Conservation (phyloP, 371 early-diverging fungal species). For the Lichtheimia corymbifera region DNA sequence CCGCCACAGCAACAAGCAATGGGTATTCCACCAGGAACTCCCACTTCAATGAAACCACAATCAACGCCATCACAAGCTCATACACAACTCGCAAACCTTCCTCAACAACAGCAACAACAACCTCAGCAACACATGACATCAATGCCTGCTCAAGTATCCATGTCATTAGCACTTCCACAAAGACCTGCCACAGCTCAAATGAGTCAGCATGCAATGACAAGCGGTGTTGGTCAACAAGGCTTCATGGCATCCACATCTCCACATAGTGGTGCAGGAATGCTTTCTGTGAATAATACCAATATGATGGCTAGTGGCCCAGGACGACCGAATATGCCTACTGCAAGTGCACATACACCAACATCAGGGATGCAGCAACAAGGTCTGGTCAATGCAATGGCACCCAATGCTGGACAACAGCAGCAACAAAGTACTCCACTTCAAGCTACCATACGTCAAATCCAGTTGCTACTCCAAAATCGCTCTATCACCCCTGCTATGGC, state of each 20-base stretch:
- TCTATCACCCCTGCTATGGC: constrained; percentile 30
- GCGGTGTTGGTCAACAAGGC: constrained; percentile 18
- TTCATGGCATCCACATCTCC: constrained; percentile 14
- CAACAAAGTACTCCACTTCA: constrained; percentile 22
- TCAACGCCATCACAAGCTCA: constrained; percentile 33
- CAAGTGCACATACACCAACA: constrained; percentile 14
- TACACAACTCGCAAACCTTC: constrained; percentile 12
- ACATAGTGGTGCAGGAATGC: constrained; percentile 9
- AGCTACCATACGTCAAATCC: constrained; percentile 34
- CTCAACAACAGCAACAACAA: constrained; percentile 22
- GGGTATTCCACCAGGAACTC: constrained; percentile 11
- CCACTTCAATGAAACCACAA: constrained; percentile 18
- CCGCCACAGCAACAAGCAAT: constrained; percentile 23
- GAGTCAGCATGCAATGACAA: constrained; percentile 14
- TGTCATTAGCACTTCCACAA: constrained; percentile 29
- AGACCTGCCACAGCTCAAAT: constrained; percentile 25
- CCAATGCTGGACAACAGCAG: constrained; percentile 12
- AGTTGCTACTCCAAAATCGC: constrained; percentile 28
- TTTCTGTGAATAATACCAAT: constrained; percentile 9
- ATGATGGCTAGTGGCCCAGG: constrained; percentile 9
- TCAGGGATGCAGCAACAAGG: constrained; percentile 10
- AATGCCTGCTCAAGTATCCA: constrained; percentile 19
- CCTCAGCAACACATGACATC: constrained; percentile 23
- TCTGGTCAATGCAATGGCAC: constrained; percentile 17
- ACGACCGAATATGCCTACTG: constrained; percentile 8